Conservation (phyloP, 78 protist species). For the Planoprotostelium fungivorum region DNA sequence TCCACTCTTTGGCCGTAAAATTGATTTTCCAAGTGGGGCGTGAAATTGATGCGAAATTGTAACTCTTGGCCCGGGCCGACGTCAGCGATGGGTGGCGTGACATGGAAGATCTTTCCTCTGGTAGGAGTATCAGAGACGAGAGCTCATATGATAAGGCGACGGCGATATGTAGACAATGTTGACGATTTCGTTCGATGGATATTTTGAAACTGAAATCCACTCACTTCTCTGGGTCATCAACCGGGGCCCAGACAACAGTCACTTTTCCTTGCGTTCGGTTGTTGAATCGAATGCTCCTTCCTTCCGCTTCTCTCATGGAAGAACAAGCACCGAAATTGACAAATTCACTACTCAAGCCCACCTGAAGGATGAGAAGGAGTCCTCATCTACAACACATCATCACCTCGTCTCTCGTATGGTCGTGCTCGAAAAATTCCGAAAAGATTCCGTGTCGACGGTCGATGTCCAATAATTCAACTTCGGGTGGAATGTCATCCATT, state of each 20-base stretch:
- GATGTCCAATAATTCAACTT: background rate
- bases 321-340: background rate
- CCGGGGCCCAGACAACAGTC: background rate
- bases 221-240: background rate
- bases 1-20: background rate
- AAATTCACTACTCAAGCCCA: background rate
- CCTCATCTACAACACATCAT: background rate
- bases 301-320: background rate
- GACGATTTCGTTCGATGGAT: too few relatives aligned
- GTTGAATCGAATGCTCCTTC: background rate
- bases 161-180: too few relatives aligned
- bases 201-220: background rate
- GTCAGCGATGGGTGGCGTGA: background rate
- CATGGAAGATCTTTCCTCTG: background rate
- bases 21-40: background rate
- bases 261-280: background rate
- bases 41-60: background rate
- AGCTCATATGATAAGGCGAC: too few relatives aligned
- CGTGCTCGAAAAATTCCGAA: background rate
- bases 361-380: background rate
- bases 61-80: background rate
- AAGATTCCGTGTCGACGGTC: background rate
- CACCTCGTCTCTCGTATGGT: background rate
- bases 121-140: too few relatives aligned
- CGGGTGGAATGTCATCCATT: background rate